These are phyloP conservation scores for Kalaharituber pfeilii DNA, from an alignment of 2,329 filamentous ascomycete genomes.

Conservation along the genomic window DNA sequence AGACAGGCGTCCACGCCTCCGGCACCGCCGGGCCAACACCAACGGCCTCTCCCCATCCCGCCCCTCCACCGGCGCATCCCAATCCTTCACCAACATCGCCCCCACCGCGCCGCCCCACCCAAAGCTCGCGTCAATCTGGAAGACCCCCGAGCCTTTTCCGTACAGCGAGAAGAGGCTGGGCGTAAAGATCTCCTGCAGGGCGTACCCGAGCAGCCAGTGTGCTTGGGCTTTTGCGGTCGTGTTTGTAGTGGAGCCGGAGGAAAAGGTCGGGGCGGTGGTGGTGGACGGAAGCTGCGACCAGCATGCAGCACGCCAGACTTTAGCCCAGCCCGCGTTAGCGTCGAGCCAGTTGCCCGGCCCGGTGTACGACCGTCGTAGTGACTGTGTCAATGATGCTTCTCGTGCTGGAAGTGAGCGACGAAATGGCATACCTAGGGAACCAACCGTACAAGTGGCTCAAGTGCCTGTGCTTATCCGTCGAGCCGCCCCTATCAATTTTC, in stretches of 20 bases:
- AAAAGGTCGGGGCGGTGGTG: constrained; percentile 13
- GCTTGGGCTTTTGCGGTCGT: constrained; percentile 25
- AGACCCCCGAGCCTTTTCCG: constrained; percentile 30
- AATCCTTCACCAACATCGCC: constrained; percentile 37
- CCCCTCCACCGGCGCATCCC: constrained; percentile 21
- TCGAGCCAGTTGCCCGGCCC: constrained; percentile 33
- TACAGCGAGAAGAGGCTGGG: constrained; percentile 38
- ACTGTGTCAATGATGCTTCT: constrained; percentile 32
- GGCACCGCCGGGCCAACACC: constrained; percentile 35
- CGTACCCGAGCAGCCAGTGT: constrained; percentile 33
- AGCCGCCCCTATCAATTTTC: constrained; percentile 31
- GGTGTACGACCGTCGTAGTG: constrained; percentile 30
- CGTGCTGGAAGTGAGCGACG: no score
- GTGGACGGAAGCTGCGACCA: constrained; percentile 40
- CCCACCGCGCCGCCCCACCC: constrained; percentile 35
- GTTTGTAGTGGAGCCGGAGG: background rate
- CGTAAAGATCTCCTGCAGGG: constrained; percentile 35
- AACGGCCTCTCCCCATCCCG: constrained; percentile 24
- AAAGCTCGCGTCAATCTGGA: constrained; percentile 45
- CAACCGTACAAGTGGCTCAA: constrained; percentile 40
- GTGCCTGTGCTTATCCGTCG: constrained; percentile 35
- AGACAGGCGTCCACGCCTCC: constrained; percentile 26
- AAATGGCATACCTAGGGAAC: constrained; percentile 37
- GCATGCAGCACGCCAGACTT: constrained; percentile 40
- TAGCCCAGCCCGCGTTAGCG: constrained; percentile 40